These are phyloP conservation scores for Cadophora sp. DNA, from an alignment of 2,329 filamentous ascomycete species.

Conservation along the genomic window DNA sequence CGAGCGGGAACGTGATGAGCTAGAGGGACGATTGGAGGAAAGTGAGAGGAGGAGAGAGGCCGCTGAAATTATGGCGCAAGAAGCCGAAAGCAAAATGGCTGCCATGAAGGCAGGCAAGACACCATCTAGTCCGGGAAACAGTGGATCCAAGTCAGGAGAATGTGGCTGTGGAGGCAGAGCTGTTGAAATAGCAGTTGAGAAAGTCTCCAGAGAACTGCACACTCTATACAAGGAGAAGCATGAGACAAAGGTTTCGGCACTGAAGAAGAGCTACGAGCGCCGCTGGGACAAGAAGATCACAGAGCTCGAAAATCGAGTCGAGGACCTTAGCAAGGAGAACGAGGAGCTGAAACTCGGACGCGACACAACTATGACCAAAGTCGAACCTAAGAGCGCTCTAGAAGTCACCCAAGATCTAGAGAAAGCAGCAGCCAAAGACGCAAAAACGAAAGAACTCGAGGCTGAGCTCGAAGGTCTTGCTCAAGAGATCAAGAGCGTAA, in stretches of 20 bases:
- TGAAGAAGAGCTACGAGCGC: slow-evolving; percentile 84
- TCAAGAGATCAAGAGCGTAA: slow-evolving; percentile 73
- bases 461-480: slow-evolving; percentile 74
- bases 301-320: slow-evolving; percentile 76
- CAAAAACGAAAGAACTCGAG: slow-evolving; percentile 82
- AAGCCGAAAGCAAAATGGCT: slow-evolving; percentile 77
- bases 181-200: slow-evolving; percentile 85
- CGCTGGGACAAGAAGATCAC: slow-evolving; percentile 89
- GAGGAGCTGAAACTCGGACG: slow-evolving; percentile 67
- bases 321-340: slow-evolving; percentile 74
- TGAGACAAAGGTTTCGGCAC: slow-evolving; percentile 90
- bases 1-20: slow-evolving; percentile 81
- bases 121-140: slow-evolving; percentile 46
- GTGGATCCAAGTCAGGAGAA: slow-evolving; percentile 40
- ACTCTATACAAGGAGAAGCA: slow-evolving; percentile 96
- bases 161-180: slow-evolving; percentile 55
- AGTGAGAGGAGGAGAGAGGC: slow-evolving; percentile 76
- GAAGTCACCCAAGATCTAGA: slow-evolving; percentile 56
- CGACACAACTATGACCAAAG: slow-evolving; percentile 69
- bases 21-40: slow-evolving; percentile 78
- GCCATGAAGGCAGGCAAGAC: slow-evolving; percentile 71
- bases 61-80: slow-evolving; percentile 76
- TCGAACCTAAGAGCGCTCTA: slow-evolving; percentile 54
- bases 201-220: slow-evolving; percentile 93
- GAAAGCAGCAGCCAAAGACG: slow-evolving; percentile 74